Evolutionary conservation across 257 asterid genomes (phyloP), one percentile per base, ranked within the genome.

Genomic region (Apocynum venetum): DNA sequence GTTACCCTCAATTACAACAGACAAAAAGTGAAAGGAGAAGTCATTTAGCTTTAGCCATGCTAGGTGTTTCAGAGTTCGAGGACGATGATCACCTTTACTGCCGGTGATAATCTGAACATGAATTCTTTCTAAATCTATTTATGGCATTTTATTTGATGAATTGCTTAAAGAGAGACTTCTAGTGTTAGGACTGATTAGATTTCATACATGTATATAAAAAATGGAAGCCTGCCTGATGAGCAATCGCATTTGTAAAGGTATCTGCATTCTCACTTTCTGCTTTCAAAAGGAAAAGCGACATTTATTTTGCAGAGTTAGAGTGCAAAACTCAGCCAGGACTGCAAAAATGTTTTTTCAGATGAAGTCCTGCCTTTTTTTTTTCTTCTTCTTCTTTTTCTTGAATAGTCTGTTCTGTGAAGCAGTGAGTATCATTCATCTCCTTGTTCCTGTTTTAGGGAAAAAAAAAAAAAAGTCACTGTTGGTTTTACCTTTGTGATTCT

Each of bases 31-130:
- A 95, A 82, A 90, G 88, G 93, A 90, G 82, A 73, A 86, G 85
- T 84, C 97, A 96, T 81, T 88, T 93, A 46, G 93, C 98, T 17
- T 77, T 96, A 84, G 99, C 99, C 65, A 93, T 96, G 99, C 83
- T 89, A 8, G 99, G 96, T 69, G 95, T 91, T 41, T 14, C 86
- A 2, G 98, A 96, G 75, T 82, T 88, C 15, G 98, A 89, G 67
- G 96, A 88, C 0, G 98, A 86, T 3, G 91, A 87, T 72, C 83
- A 81, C 75, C 77, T 84, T 44, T 72, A 85, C 74, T 80, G 89
- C 84, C 87, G 92, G 76, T 90, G 91, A 94, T 40, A 38, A 38
- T 6, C 20, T 13, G 31, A 66, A 17, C 71, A 15, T 66, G 49
- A 14, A 66, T 38, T 66, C 48, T 40, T 66, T 40, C 15, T 4